phyloP scores from a whole-genome alignment of 2,329 filamentous ascomycete genomes.

The Fusarium sambucinum region DNA sequence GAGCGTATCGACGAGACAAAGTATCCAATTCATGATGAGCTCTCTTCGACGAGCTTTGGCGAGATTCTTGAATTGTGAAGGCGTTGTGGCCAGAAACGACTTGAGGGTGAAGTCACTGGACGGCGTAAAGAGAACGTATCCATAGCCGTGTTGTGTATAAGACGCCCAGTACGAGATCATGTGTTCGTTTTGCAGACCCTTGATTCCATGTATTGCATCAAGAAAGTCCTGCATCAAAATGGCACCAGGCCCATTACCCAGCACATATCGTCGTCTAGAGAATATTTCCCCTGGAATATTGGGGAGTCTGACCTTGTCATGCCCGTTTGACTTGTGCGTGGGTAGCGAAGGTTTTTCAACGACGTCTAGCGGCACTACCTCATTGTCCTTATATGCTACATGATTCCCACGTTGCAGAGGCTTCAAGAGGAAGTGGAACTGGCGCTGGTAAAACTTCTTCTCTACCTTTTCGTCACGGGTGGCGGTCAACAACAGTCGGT shows the following conservation, averaged over 20 bases:
- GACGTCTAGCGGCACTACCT: constrained; percentile 76
- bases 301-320: constrained; percentile 73
- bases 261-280: constrained; percentile 67
- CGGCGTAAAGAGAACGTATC: constrained; percentile 75
- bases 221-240: constrained; percentile 68
- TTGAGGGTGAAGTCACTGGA: constrained; percentile 75
- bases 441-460: constrained; percentile 75
- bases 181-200: constrained; percentile 73
- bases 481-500: constrained; percentile 70
- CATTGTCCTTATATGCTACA: constrained; percentile 72
- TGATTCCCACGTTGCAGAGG: constrained; percentile 72
- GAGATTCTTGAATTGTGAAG: constrained; percentile 71
- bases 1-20: constrained; percentile 77
- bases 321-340: constrained; percentile 51
- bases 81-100: constrained; percentile 73
- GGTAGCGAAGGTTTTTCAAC: constrained; percentile 68
- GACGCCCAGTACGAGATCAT: constrained; percentile 78
- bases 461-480: constrained; percentile 72
- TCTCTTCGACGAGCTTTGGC: constrained; percentile 69
- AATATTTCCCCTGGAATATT: constrained; percentile 69
- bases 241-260: constrained; percentile 59
- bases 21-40: constrained; percentile 78
- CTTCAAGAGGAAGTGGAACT: constrained; percentile 77
- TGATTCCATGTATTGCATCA: constrained; percentile 70
- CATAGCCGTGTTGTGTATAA: constrained; percentile 72